Percentiles rank a stretch among this genome's conserved stretches.
These are phyloP conservation scores for Apophysomyces trapeziformis DNA, from an alignment of 371 early-diverging fungal genomes.

Conservation along the genomic window DNA sequence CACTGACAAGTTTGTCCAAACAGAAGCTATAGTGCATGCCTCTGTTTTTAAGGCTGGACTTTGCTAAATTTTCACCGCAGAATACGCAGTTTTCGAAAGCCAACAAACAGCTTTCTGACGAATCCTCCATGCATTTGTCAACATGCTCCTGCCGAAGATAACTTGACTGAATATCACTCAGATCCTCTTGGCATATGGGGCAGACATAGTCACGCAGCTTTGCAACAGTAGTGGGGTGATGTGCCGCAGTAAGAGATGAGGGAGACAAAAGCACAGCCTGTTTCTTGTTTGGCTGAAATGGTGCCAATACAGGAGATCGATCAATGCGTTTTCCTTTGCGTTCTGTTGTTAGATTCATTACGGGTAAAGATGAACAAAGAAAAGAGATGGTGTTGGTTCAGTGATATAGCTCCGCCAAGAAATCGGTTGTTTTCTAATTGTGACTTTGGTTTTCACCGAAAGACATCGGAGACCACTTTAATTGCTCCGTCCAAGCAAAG, in stretches of 20 bases:
- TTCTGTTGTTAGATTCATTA: not conserved
- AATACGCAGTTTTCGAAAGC: slow-evolving; percentile 7
- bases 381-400: not conserved
- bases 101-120: not conserved
- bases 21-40: slow-evolving; percentile 1
- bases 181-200: slow-evolving; percentile 5
- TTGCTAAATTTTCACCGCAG: slow-evolving; percentile 4
- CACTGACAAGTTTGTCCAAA: not conserved
- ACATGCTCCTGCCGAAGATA: slow-evolving; percentile 16
- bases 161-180: slow-evolving; percentile 13
- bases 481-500: no score
- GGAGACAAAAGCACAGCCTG: not conserved
- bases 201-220: slow-evolving; percentile 1
- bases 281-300: slow-evolving; percentile 9
- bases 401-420: no score
- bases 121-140: not conserved
- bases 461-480: no score
- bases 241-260: not conserved
- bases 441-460: no score
- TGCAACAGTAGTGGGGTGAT: no score
- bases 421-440: no score
- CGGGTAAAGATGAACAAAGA: not conserved
- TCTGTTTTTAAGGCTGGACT: not conserved
- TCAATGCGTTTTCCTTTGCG: slow-evolving; percentile 9
- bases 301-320: not conserved